Evolutionary conservation across 1,139 yeast species (phyloP).

Genomic region (Pneumocystis wakefieldiae): DNA sequence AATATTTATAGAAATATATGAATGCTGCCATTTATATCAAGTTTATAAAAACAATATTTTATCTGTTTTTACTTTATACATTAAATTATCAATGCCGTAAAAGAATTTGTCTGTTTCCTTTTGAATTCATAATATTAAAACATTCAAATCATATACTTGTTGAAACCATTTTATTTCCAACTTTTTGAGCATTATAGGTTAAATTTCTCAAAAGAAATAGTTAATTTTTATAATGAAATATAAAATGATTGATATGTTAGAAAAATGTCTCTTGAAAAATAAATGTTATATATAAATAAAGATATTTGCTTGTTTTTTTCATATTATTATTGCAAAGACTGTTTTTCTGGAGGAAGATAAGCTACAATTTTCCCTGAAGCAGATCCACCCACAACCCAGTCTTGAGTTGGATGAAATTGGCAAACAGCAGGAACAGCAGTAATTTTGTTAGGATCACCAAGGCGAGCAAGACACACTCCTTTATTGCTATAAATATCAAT

Average conservation of each 20-base stretch:
- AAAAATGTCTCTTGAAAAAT: background rate
- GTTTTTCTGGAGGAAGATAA: conserved; percentile 20
- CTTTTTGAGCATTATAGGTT: no score
- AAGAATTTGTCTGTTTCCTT: no score
- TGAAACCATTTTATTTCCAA: no score
- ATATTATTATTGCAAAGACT: background rate
- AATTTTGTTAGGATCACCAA: conserved; percentile 37
- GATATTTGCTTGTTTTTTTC: background rate
- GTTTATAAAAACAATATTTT: background rate
- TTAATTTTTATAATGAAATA: background rate
- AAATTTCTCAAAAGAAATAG: background rate
- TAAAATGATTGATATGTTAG: background rate
- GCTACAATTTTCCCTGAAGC: conserved; percentile 85
- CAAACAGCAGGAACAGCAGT: conserved; percentile 90
- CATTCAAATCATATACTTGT: no score
- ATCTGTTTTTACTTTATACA: background rate
- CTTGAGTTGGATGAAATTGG: conserved; percentile 64
- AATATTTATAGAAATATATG: background rate
- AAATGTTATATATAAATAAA: no score
- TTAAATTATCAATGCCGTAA: no score
- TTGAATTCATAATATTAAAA: no score
- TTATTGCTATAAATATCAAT: conserved; percentile 64
- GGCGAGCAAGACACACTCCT: conserved; percentile 66
- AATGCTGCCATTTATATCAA: background rate
- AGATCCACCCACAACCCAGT: conserved; percentile 88